These are phyloP conservation scores for Trichoderma atrobrunneum DNA, from an alignment of 2,329 filamentous ascomycete genomes.

Conservation along the genomic window DNA sequence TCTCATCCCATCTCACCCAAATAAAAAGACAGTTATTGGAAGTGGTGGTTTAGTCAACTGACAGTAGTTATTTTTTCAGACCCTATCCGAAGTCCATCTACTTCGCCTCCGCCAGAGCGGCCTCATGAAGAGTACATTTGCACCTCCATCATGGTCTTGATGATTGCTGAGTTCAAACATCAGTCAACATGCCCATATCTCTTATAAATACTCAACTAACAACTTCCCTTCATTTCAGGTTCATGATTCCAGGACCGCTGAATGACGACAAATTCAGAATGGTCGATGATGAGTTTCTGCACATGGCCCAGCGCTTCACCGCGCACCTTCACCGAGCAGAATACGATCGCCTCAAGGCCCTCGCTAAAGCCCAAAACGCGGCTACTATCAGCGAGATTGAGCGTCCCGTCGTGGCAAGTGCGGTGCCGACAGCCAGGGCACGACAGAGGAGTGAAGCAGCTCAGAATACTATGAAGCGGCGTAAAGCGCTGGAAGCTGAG, in stretches of 20 bases:
- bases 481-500: constrained; percentile 20
- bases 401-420: constrained; percentile 44
- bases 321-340: constrained; percentile 74
- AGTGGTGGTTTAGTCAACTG: not conserved
- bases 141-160: not conserved
- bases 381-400: constrained; percentile 50
- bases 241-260: constrained; percentile 63
- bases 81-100: constrained; percentile 41
- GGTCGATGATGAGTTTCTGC: constrained; percentile 78
- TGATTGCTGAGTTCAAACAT: not conserved
- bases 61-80: constrained; percentile 20
- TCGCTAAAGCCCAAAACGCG: constrained; percentile 54
- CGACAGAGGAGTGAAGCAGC: constrained; percentile 25
- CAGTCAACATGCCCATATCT: not conserved
- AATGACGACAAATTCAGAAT: constrained; percentile 75
- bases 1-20: not conserved
- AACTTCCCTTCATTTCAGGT: constrained; percentile 35
- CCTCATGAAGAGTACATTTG: constrained; percentile 47
- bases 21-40: not conserved
- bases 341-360: constrained; percentile 64
- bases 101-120: constrained; percentile 51
- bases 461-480: constrained; percentile 28
- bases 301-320: constrained; percentile 67
- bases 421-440: constrained; percentile 31
- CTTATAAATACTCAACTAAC: not conserved